These are phyloP conservation scores for Edaphochlamys debaryana DNA, from an alignment of 139 green algal genomes.

Conservation along the genomic window DNA sequence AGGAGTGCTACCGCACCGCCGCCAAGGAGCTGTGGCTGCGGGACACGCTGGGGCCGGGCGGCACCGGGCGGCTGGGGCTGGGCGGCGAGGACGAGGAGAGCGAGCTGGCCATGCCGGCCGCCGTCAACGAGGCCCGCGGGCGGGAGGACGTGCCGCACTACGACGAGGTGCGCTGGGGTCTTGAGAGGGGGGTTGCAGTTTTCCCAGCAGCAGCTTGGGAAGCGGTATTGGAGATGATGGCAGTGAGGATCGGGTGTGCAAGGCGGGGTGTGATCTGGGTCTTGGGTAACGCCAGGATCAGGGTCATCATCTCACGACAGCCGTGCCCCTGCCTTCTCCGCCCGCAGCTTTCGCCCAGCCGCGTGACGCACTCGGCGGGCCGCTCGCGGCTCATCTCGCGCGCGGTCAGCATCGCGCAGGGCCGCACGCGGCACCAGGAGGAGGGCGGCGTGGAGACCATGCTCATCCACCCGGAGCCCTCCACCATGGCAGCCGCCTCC, in stretches of 20 bases:
- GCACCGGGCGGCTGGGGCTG: neutral
- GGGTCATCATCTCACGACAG: too few species aligned
- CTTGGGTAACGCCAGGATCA: too few species aligned
- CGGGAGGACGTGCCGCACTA: conserved; percentile 31
- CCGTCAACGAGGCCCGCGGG: neutral
- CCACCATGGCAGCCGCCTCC: conserved; percentile 1
- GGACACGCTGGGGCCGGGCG: neutral
- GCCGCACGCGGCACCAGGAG: conserved; percentile 11
- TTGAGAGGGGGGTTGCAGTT: too few species aligned
- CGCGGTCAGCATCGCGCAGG: conserved; percentile 40
- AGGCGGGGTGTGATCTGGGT: too few species aligned
- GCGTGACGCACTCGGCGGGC: too few species aligned
- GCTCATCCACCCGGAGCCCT: conserved; percentile 35
- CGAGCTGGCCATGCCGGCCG: conserved; percentile 40
- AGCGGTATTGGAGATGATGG: too few species aligned
- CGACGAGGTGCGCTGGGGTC: conserved; percentile 32
- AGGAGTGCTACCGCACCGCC: conserved; percentile 35
- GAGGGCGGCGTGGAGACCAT: conserved; percentile 23
- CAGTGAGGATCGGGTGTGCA: too few species aligned
- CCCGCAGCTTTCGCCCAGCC: too few species aligned
- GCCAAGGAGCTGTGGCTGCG: conserved; percentile 44
- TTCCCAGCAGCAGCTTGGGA: too few species aligned
- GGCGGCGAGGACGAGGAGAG: neutral
- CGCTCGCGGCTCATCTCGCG: conserved; percentile 30
- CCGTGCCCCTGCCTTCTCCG: too few species aligned